Percentiles rank a stretch among this genome's conserved stretches.
These are phyloP conservation scores for Solanum aculeatissimum DNA, from an alignment of 305 asterid species.

Conservation along the genomic window DNA sequence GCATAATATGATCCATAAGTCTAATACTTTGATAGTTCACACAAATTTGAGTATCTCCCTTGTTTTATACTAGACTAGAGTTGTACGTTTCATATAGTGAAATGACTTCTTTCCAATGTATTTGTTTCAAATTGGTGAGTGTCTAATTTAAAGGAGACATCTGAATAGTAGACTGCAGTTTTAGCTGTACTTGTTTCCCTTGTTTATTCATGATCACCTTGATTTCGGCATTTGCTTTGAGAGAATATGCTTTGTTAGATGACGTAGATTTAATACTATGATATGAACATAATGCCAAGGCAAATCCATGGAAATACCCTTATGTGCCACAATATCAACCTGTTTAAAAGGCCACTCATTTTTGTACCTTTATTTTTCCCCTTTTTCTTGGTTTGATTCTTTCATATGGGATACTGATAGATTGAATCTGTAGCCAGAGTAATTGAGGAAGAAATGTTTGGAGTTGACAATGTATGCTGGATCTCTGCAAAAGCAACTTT, in stretches of 20 bases:
- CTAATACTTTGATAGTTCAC: background rate
- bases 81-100: background rate
- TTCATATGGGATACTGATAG: conserved; percentile 8
- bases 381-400: background rate
- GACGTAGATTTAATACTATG: background rate
- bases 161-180: background rate
- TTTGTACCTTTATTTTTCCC: background rate
- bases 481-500: conserved; percentile 85
- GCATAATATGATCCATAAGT: background rate
- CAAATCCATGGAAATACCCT: background rate
- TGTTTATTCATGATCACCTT: background rate
- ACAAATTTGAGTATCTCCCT: background rate
- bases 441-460: conserved; percentile 95
- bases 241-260: background rate
- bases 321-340: background rate
- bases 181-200: background rate
- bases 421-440: conserved; percentile 70
- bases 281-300: background rate
- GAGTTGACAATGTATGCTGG: conserved; percentile 90
- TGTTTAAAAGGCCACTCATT: background rate
- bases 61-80: background rate
- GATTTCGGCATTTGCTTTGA: background rate
- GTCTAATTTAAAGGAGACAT: background rate
- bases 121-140: background rate
- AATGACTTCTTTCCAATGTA: background rate